Percentiles rank a stretch among this genome's conserved stretches.
These are phyloP conservation scores for Nakazawaea peltata DNA, from an alignment of 805 yeast genomes.

Conservation along the genomic window DNA sequence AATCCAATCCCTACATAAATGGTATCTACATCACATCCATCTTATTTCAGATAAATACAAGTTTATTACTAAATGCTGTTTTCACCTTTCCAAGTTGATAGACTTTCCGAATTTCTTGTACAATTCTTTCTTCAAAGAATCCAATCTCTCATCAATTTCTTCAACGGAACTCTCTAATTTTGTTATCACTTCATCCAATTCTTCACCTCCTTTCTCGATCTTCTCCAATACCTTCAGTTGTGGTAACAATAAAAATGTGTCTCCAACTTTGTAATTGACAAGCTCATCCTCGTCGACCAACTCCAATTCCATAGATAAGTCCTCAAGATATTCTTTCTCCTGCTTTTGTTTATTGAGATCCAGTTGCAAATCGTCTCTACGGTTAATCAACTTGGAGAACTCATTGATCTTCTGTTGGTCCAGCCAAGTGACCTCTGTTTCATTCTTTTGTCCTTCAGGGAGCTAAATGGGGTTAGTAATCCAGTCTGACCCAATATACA, in stretches of 20 bases:
- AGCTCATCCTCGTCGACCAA: constrained; percentile 70
- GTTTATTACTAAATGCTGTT: no score
- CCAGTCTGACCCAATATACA: background rate
- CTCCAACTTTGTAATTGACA: constrained; percentile 76
- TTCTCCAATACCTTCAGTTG: constrained; percentile 60
- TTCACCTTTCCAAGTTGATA: constrained; percentile 69
- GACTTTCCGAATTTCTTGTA: constrained; percentile 87
- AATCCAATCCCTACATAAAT: no score
- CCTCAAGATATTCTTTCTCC: constrained; percentile 86
- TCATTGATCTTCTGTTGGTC: constrained; percentile 88
- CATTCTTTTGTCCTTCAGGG: constrained; percentile 49
- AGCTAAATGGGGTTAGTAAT: constrained; percentile 16
- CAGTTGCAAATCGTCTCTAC: constrained; percentile 50
- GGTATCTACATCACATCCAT: no score
- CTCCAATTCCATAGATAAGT: constrained; percentile 78
- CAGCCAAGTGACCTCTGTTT: constrained; percentile 61
- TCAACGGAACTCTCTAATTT: constrained; percentile 38
- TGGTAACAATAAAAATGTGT: constrained; percentile 61
- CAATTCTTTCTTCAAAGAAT: constrained; percentile 57
- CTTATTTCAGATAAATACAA: no score
- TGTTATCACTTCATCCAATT: constrained; percentile 41
- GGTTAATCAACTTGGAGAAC: constrained; percentile 74
- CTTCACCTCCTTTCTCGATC: constrained; percentile 55
- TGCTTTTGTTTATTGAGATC: constrained; percentile 41
- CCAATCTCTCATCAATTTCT: constrained; percentile 45